Evolutionary conservation across 495 filamentous ascomycete genomes (phyloP), one percentile per base, ranked within the genome.

Genomic region (Penicillium argentinense): DNA sequence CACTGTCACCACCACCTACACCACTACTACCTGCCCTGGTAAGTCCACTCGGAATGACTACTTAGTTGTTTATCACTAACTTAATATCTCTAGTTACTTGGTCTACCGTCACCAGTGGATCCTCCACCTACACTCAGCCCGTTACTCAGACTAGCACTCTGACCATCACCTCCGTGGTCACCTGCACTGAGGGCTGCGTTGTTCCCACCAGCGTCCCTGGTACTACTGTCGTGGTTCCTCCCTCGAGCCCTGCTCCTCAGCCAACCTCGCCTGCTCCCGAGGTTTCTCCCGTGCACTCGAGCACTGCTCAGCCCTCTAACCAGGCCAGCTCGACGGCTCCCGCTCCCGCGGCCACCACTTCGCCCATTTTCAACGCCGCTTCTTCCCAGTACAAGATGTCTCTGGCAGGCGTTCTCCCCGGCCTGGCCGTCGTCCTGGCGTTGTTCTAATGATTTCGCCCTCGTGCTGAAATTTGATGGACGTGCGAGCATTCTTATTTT

Each of bases 11-110:
- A 54, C 47, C 7, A 56, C 50, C 8, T 54, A 33, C 12, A 54
- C 44, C 5, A 60, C 59, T 5, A 63, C 59, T 8, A 54, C 53
- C 13, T 62, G 59, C 44, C 59, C 59, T 19, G 48, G 59, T 62
- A 59, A 40, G 52, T 52, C 12, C 21, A 36, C 33, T 8, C 16
- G 8, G 33, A 19, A 27, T 41, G 13, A 2, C 5, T 5, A 12
- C 4, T 1, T 3, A 23, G 18, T 5, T 2, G 1, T 21, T 28
- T 2, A n/a, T 9, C 7, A 17, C 9, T 14, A 21, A 40, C 34
- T 43, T 59, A 43, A 59, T 21, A 12, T 28, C n/a, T 7, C 6
- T 9, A 55, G 59, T 67, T 11, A 57, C 50, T 14, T 59, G 53
- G 39, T 57, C 39, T n/a, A 58, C 53, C 11, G 47, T 60, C 18